A percentile compares a stretch with the other conserved stretches of the same genome.
These are phyloP conservation scores for Aureobasidium uvarum DNA, from an alignment of 2,329 filamentous ascomycete species.

Conservation along the genomic window DNA sequence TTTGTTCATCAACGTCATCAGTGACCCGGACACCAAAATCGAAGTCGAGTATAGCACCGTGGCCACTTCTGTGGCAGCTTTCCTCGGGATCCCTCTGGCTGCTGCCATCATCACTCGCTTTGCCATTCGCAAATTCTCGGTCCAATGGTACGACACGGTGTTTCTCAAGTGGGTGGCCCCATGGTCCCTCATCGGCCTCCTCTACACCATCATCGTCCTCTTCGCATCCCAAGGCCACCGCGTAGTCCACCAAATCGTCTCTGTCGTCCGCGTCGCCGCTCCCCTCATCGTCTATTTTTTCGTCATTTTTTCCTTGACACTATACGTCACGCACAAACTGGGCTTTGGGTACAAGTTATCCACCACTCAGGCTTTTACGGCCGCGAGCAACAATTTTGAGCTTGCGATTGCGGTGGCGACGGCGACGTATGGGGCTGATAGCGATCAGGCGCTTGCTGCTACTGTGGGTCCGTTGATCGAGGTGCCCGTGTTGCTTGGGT, in stretches of 20 bases:
- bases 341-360: constrained; percentile 71
- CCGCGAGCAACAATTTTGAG: constrained; percentile 91
- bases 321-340: constrained; percentile 60
- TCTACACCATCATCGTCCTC: constrained; percentile 83
- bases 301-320: constrained; percentile 68
- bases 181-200: constrained; percentile 74
- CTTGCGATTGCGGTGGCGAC: constrained; percentile 85
- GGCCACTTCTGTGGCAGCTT: constrained; percentile 77
- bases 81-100: constrained; percentile 76
- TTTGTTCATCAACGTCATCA: constrained; percentile 64
- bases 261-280: constrained; percentile 75
- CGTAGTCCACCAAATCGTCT: constrained; percentile 79
- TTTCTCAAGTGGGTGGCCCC: constrained; percentile 72
- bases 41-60: constrained; percentile 60
- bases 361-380: constrained; percentile 80
- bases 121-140: constrained; percentile 54
- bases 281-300: constrained; percentile 80
- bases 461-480: constrained; percentile 86
- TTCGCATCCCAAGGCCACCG: constrained; percentile 77
- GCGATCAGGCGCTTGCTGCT: constrained; percentile 75
- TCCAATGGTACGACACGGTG: constrained; percentile 63
- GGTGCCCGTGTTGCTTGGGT: constrained; percentile 72
- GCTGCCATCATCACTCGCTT: constrained; percentile 77
- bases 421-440: constrained; percentile 72
- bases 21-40: constrained; percentile 42